phyloP scores from a whole-genome alignment of 2,329 filamentous ascomycete genomes.

The Pyrenochaeta sp. region DNA sequence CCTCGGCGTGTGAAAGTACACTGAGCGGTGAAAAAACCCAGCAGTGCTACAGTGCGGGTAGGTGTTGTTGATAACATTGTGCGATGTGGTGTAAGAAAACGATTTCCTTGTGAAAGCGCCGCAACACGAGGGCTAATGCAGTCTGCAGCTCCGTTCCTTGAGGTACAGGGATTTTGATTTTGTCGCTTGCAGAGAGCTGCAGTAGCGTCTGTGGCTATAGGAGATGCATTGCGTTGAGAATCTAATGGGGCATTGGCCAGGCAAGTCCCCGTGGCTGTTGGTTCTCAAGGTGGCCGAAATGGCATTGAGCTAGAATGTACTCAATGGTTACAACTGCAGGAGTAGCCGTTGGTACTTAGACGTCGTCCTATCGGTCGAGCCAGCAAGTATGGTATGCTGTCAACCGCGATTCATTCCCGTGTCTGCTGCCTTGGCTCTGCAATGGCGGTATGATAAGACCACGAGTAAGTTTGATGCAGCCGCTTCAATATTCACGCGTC shows the following conservation, averaged over 20 bases:
- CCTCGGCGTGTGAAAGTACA: background rate
- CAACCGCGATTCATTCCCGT: background rate
- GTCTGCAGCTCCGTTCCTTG: background rate
- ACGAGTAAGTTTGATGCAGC: background rate
- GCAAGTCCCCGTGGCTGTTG: background rate
- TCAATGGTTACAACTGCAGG: background rate
- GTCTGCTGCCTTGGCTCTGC: background rate
- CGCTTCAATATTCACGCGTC: background rate
- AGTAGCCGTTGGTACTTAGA: background rate
- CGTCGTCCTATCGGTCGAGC: background rate
- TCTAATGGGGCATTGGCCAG: background rate
- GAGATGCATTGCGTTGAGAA: background rate
- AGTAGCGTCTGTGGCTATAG: background rate
- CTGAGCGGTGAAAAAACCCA: background rate
- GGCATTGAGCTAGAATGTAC: background rate
- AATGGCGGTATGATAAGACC: background rate
- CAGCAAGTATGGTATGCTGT: background rate
- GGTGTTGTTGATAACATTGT: constrained; percentile 7
- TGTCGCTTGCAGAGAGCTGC: constrained; percentile 2
- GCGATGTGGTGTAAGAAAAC: background rate
- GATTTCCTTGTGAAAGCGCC: constrained; percentile 15
- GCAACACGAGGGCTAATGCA: constrained; percentile 3
- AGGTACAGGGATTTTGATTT: constrained; percentile 4
- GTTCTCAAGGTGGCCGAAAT: background rate
- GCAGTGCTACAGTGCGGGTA: background rate